Evolutionary conservation across 495 filamentous ascomycete species (phyloP), one percentile per base, ranked within the genome.

Genomic region (Lichenothelia convexa): DNA sequence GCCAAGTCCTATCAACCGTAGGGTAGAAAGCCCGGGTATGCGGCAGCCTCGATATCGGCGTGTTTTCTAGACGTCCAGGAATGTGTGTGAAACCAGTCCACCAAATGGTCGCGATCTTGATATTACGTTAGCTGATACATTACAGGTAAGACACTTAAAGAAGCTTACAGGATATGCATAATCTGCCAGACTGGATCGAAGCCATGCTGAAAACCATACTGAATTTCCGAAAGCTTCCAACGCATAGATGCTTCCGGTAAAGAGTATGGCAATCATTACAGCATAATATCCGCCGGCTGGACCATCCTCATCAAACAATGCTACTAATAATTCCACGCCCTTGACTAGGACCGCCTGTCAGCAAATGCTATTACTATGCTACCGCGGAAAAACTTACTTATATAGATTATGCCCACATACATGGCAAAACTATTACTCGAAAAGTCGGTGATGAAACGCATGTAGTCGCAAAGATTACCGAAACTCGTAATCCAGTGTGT

Each of bases 1-100:
- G 65, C 87, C 87, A 95, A 6, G 63, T 61, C 5, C 86, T 67
- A 44, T 82, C 72, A 1, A 58, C 57, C 0, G 87, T 93, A 1
- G 87, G 86, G 44, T 72, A 76, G 62, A 93, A 95, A 0, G 86
- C 72, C 30, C 45, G 43, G 1, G 46, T 57, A 24, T 46, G 54
- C n/a, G 57, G 57, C 7, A 64, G 42, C 0, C 35, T 54, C 5
- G 42, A 34, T 5, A 61, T 50, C 5, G 45, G 50, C 3, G 51
- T 42, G 31, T 42, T 19, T n/a, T 35, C 29, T 27, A 56, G 39
- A 13, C 26, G 39, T 3, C 50, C 50, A 8, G 49, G 51, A 21
- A 56, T 41, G 30, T 56, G 52, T n/a, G 40, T 19, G 38, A 54
- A 56, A 18, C 52, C 52, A 5, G 43, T 45, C 50, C 52, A 60